Percentiles rank a stretch among this genome's conserved stretches.
These are phyloP conservation scores for Aspergillus tubingensis DNA, from an alignment of 2,329 filamentous ascomycete species.

Conservation along the genomic window DNA sequence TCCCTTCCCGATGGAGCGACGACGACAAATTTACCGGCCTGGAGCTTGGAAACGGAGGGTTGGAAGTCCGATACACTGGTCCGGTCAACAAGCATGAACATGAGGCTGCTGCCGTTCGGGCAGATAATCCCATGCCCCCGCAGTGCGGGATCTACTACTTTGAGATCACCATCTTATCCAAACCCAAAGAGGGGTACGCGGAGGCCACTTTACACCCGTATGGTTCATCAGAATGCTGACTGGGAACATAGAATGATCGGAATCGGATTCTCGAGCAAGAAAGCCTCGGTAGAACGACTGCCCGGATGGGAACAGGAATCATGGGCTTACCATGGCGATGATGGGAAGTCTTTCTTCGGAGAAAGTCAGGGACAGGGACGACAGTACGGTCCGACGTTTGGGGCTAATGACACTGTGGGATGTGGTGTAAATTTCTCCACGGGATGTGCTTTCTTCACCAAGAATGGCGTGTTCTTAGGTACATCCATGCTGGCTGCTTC, in stretches of 20 bases:
- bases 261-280: constrained; percentile 62
- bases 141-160: constrained; percentile 96
- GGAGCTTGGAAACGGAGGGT: constrained; percentile 72
- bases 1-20: constrained; percentile 82
- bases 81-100: constrained; percentile 61
- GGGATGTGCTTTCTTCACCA: constrained; percentile 65
- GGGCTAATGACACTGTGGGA: constrained; percentile 61
- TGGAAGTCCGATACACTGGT: constrained; percentile 67
- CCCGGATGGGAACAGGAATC: constrained; percentile 68
- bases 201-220: neutral
- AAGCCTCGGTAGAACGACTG: constrained; percentile 61
- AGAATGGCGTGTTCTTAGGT: constrained; percentile 63
- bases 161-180: constrained; percentile 69
- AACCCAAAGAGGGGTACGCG: constrained; percentile 66
- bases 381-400: constrained; percentile 62
- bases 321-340: constrained; percentile 68
- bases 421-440: constrained; percentile 67
- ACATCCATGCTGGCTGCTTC: constrained; percentile 9
- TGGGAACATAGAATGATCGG: constrained; percentile 43
- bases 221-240: constrained; percentile 14
- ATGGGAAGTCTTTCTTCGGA: constrained; percentile 64
- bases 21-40: constrained; percentile 72
- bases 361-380: constrained; percentile 57
- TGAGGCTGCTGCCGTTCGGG: constrained; percentile 79
- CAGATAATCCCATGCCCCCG: constrained; percentile 82